phyloP scores from a whole-genome alignment of 1,284 basidiomycete genomes.

The Takashimella koratensis region DNA sequence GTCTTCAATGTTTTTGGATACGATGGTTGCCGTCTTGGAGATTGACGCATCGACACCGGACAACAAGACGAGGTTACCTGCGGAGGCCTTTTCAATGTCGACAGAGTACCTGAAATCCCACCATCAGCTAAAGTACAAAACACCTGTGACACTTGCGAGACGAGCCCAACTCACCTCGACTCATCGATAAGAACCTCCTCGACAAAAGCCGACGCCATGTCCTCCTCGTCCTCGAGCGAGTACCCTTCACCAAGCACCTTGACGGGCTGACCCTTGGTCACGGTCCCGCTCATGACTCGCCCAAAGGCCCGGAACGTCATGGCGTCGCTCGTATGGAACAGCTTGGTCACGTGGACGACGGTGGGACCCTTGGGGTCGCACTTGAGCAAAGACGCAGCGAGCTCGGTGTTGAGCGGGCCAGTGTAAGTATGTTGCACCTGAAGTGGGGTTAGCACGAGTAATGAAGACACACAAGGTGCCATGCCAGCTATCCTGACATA shows the following conservation, averaged over 20 bases:
- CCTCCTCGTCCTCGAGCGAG: conserved; percentile 96
- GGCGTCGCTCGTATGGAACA: conserved; percentile 94
- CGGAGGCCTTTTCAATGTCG: conserved; percentile 78
- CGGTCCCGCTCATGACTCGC: conserved; percentile 86
- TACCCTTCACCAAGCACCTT: conserved; percentile 98
- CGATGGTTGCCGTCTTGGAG: conserved; percentile 89
- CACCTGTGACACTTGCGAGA: too few relatives aligned
- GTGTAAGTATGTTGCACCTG: conserved; percentile 78
- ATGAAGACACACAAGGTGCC: too few relatives aligned
- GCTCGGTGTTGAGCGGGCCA: conserved; percentile 74
- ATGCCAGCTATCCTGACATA: too few relatives aligned
- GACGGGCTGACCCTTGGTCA: conserved; percentile 74
- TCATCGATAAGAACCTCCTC: conserved; percentile 88
- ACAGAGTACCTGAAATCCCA: conserved; percentile 71
- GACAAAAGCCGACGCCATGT: conserved; percentile 83
- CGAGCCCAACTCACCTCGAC: conserved; percentile 60
- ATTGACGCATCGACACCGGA: conserved; percentile 92
- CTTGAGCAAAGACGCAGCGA: conserved; percentile 72
- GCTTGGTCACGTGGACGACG: conserved; percentile 87
- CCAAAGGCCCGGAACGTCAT: conserved; percentile 94
- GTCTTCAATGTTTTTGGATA: conserved; percentile 63
- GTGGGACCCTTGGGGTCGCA: conserved; percentile 83
- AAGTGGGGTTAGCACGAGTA: too few relatives aligned
- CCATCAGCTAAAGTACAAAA: conserved; percentile 13
- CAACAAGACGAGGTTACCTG: conserved; percentile 89